phyloP scores from a whole-genome alignment of 164 flowering plant genomes.

The Vitis rotundifolia region DNA sequence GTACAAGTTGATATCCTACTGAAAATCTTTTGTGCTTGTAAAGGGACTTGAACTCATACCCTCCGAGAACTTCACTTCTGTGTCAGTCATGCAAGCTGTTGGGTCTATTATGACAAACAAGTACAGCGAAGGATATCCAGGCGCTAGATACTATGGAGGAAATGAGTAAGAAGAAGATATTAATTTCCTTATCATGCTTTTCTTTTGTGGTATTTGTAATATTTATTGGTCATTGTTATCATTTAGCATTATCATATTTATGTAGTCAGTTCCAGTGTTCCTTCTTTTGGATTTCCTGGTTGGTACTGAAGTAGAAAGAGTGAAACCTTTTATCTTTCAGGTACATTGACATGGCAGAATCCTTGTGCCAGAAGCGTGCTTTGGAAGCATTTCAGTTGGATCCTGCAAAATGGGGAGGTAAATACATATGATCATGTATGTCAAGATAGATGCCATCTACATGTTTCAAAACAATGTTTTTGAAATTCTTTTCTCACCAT shows the following conservation, averaged over 20 bases:
- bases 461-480: too few species aligned
- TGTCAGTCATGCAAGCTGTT: slow-evolving; percentile 99
- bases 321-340: slow-evolving; percentile 34
- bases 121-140: slow-evolving; percentile 99
- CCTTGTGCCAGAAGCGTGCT: slow-evolving; percentile 97
- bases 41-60: slow-evolving; percentile 98
- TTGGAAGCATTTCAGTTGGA: slow-evolving; percentile 92
- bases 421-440: neutral
- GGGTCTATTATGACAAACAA: slow-evolving; percentile 99
- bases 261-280: neutral
- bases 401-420: slow-evolving; percentile 99
- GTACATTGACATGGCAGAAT: slow-evolving; percentile 98
- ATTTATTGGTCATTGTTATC: neutral
- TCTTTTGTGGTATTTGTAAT: neutral
- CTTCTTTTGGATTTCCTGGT: neutral
- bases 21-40: slow-evolving; percentile 10
- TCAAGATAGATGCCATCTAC: too few species aligned
- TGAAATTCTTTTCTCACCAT: too few species aligned
- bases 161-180: slow-evolving; percentile 67
- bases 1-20: neutral
- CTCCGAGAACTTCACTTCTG: slow-evolving; percentile 95
- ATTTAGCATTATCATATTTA: neutral
- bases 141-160: slow-evolving; percentile 99
- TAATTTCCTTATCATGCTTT: neutral
- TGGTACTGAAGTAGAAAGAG: neutral